Percentiles rank a stretch among this genome's conserved stretches.
Evolutionary conservation across 257 asterid species (phyloP).

Genomic region (Thymus quinquecostatus): DNA sequence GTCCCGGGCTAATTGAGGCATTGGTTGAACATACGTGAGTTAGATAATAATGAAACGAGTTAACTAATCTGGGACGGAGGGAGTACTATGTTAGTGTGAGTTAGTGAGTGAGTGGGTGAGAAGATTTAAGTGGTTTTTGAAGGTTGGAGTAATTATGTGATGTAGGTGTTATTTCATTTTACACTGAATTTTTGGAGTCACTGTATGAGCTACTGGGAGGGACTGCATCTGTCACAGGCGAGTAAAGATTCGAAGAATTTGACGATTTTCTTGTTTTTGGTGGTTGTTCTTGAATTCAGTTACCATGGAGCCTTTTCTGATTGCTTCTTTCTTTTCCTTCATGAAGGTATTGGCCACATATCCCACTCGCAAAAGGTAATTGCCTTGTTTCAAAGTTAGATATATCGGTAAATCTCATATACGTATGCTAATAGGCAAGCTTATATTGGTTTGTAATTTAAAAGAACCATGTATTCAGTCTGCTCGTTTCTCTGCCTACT

Average conservation of each 20-base stretch:
- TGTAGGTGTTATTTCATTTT: slow-evolving; percentile 85
- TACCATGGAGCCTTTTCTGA: slow-evolving; percentile 30
- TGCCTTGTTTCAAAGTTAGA: neutral
- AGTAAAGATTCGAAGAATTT: slow-evolving; percentile 24
- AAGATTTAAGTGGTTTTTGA: neutral
- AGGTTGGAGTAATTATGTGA: slow-evolving; percentile 30
- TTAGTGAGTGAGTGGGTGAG: slow-evolving; percentile 11
- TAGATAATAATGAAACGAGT: no score
- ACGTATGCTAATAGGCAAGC: neutral
- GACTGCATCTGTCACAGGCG: slow-evolving; percentile 80
- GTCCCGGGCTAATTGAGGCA: no score
- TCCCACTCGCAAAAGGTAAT: slow-evolving; percentile 76
- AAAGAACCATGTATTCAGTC: neutral
- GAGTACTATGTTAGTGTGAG: neutral
- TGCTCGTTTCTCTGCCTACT: slow-evolving; percentile 11
- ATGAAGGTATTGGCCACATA: slow-evolving; percentile 71
- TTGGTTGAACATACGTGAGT: no score
- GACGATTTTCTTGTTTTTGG: neutral
- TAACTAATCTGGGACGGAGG: no score
- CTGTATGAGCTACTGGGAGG: slow-evolving; percentile 71
- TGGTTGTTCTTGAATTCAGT: slow-evolving; percentile 4
- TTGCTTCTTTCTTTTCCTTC: slow-evolving; percentile 33
- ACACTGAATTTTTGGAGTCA: slow-evolving; percentile 73
- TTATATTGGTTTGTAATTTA: neutral
- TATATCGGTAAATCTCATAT: slow-evolving; percentile 5